Percentiles rank a stretch among this genome's conserved stretches.
These are phyloP conservation scores for Phaeosphaeriaceae sp. DNA, from an alignment of 2,329 filamentous ascomycete genomes.

Conservation along the genomic window DNA sequence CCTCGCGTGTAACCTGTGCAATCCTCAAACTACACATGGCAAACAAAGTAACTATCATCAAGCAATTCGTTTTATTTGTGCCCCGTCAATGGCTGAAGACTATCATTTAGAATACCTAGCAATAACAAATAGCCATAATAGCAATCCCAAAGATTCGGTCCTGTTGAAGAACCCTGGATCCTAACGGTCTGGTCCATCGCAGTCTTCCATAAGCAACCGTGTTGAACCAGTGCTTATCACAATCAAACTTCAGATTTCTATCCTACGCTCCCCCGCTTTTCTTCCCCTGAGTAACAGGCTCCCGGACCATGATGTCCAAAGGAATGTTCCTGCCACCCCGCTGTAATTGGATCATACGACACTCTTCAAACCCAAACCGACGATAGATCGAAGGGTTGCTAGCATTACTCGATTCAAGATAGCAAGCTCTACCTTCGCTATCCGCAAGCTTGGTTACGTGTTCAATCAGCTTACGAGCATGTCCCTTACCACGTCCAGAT, in stretches of 20 bases:
- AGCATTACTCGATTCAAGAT: conserved; percentile 77
- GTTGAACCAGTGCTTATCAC: conserved; percentile 32
- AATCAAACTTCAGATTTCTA: background rate
- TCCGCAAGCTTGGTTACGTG: conserved; percentile 73
- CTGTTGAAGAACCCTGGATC: conserved; percentile 32
- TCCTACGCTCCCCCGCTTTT: conserved; percentile 18
- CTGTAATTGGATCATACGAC: conserved; percentile 67
- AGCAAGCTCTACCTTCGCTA: conserved; percentile 69
- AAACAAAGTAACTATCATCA: background rate
- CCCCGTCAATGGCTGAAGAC: no score
- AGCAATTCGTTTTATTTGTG: no score
- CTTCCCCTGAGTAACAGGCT: conserved; percentile 57
- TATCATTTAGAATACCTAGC: no score
- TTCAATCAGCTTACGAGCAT: conserved; percentile 73
- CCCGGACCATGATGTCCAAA: conserved; percentile 82
- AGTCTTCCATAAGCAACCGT: conserved; percentile 13
- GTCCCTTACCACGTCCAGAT: conserved; percentile 72
- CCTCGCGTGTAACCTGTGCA: background rate
- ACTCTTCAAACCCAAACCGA: conserved; percentile 74
- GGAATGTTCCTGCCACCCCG: conserved; percentile 64
- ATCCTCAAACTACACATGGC: background rate
- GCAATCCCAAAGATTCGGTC: conserved; percentile 4
- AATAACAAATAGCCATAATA: no score
- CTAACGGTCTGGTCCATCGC: background rate
- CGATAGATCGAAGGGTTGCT: conserved; percentile 74